Base-by-base conservation (phyloP, 2,329 filamentous ascomycete genomes). In the Mariannaea sp. region DNA sequence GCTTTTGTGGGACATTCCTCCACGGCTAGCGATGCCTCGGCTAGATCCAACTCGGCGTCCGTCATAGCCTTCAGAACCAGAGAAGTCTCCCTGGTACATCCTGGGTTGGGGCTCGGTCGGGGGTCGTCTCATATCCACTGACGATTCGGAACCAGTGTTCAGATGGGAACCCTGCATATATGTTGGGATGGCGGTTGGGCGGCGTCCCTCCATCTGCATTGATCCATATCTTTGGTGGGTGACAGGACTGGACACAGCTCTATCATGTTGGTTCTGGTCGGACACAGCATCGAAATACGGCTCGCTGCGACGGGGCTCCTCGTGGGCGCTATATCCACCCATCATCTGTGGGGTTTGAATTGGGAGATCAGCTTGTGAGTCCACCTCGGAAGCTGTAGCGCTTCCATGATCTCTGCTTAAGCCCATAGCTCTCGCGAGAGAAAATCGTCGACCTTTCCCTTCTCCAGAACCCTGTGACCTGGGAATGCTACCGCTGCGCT, bases 1-100 rank as follows among this genome's bases (percentile, higher is more conserved):
- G 71, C 86, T 88, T 76, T 96, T 96, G 66, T 94, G 89, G 39
- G 94, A 76, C 9, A 90, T 84, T 27, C 81, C 20, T 13, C 36
- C 85, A 12, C 68, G 79, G 55, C 29, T 32, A 12, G 29, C 29
- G 29, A 65, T 76, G 64, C 70, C 73, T 64, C 68, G 71, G 43
- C 66, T 67, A 49, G 63, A 74, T 33, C 69, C 68, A 4, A 73
- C 61, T 41, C 73, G 72, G 39, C 73, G 74, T 33, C 67, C 70
- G 22, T 76, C 74, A 30, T 73, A 75, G 20, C 70, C 73, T 44
- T 78, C 78, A 1, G 75, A 74, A 7, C 75, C 74, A 3, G 71
- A 63, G 38, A 75, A 75, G 4, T 74, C 74, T 2, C 66, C 68
- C 45, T 77, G 77, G 52, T 80, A 77, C 1, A 77, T 75, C 7